A percentile compares a stretch with the other conserved stretches of the same genome.
Evolutionary conservation across 345 rosid species (phyloP).

Genomic region (Brassica juncea): DNA sequence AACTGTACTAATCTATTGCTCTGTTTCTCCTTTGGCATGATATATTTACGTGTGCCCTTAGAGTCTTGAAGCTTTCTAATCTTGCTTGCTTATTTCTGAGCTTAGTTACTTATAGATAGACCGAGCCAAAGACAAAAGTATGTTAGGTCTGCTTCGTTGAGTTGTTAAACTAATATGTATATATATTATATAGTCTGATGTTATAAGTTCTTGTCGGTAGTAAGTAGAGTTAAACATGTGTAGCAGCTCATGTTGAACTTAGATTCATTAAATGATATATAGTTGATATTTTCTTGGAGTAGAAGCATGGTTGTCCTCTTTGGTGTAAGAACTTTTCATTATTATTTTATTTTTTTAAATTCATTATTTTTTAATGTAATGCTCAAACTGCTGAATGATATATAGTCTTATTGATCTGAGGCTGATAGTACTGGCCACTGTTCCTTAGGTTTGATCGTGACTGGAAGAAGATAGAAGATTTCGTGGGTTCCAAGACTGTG

Average conservation of each 20-base stretch:
- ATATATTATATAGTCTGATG: not conserved
- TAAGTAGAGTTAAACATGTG: conserved; percentile 1
- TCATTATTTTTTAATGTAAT: not conserved
- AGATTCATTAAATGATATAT: not conserved
- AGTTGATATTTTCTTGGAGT: not conserved
- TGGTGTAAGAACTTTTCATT: no score
- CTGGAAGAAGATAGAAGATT: conserved; percentile 98
- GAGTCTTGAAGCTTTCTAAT: not conserved
- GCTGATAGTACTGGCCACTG: not conserved
- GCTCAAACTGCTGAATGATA: not conserved
- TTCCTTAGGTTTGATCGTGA: conserved; percentile 90
- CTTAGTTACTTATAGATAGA: not conserved
- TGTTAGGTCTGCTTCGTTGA: not conserved
- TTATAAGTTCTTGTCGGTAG: not conserved
- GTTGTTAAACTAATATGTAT: not conserved
- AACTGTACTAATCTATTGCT: conserved; percentile 48
- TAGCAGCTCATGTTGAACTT: not conserved
- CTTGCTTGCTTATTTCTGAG: not conserved
- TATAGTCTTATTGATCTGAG: not conserved
- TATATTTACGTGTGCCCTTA: not conserved
- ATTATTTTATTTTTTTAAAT: no score
- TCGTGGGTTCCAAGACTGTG: conserved; percentile 96
- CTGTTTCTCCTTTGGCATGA: not conserved
- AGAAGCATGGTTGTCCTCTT: not conserved
- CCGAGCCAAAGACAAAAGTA: not conserved